These are phyloP conservation scores for Lagenidium giganteum DNA, from an alignment of 352 stramenopile species.

Conservation along the genomic window DNA sequence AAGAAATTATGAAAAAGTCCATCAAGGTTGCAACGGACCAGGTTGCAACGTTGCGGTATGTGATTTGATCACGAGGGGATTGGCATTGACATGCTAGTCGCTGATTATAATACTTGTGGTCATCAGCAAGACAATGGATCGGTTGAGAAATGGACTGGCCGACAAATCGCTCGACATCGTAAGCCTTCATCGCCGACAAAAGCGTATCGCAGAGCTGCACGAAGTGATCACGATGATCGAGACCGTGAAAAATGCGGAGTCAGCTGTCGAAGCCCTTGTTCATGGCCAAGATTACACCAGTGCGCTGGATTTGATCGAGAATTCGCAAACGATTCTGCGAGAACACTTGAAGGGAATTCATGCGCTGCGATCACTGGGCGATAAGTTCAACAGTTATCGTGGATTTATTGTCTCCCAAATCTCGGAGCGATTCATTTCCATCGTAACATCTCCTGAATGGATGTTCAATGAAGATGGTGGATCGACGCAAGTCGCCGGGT, in stretches of 20 bases:
- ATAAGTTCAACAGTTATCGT: conserved; percentile 73
- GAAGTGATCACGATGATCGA: conserved; percentile 83
- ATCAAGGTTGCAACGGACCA: conserved; percentile 75
- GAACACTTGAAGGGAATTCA: conserved; percentile 77
- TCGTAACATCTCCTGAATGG: conserved; percentile 79
- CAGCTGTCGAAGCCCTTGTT: conserved; percentile 75
- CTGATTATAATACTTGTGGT: too few relatives aligned
- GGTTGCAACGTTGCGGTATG: conserved; percentile 62
- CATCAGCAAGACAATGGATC: conserved; percentile 72
- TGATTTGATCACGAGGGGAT: too few relatives aligned
- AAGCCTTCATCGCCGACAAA: conserved; percentile 74
- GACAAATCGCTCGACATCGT: conserved; percentile 86
- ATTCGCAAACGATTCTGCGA: conserved; percentile 48
- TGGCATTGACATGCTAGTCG: too few relatives aligned
- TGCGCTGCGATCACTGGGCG: conserved; percentile 54
- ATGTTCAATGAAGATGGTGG: conserved; percentile 64
- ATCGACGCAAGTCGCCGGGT: too few relatives aligned
- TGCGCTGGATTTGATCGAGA: conserved; percentile 75
- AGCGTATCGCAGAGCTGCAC: conserved; percentile 75
- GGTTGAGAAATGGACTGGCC: conserved; percentile 67
- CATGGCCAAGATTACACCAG: conserved; percentile 82
- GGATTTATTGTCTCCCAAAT: conserved; percentile 74
- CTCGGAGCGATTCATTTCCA: conserved; percentile 71
- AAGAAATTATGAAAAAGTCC: conserved; percentile 84
- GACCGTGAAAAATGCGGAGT: conserved; percentile 79